A percentile compares a stretch with the other conserved stretches of the same genome.
These are phyloP conservation scores for Ganoderma sinense DNA, from an alignment of 1,284 basidiomycete genomes.

Conservation along the genomic window DNA sequence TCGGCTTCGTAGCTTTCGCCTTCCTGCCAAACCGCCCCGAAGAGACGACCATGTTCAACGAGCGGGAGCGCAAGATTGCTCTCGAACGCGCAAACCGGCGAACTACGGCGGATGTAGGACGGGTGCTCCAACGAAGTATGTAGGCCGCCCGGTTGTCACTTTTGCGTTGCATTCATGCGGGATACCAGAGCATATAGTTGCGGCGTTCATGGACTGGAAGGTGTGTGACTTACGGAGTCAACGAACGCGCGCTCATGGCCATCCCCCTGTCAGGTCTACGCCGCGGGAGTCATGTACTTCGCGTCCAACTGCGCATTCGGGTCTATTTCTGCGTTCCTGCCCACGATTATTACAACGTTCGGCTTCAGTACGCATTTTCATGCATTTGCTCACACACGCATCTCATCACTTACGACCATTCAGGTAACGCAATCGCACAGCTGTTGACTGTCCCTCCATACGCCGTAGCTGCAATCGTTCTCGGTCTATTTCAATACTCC, in stretches of 20 bases:
- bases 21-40: constrained; percentile 84
- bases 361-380: constrained; percentile 55
- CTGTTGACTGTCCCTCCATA: constrained; percentile 86
- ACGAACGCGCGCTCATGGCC: constrained; percentile 5
- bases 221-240: constrained; percentile 42
- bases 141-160: background rate
- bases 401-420: background rate
- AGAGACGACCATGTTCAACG: constrained; percentile 72
- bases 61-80: constrained; percentile 77
- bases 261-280: constrained; percentile 54
- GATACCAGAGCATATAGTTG: constrained; percentile 61
- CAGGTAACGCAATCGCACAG: constrained; percentile 66
- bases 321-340: constrained; percentile 84
- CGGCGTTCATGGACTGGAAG: constrained; percentile 78
- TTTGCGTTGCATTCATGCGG: background rate
- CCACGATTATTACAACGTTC: constrained; percentile 82
- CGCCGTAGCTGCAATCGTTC: constrained; percentile 71
- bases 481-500: constrained; percentile 65
- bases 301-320: constrained; percentile 83
- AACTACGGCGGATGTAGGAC: constrained; percentile 68
- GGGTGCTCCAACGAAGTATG: constrained; percentile 71
- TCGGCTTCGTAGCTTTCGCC: constrained; percentile 71
- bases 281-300: constrained; percentile 74
- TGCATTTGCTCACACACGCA: too few species aligned
- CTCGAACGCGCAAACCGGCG: constrained; percentile 78